Evolutionary conservation across 768 basidiomycete genomes (phyloP).

Genomic region (Lactarius sp.): DNA sequence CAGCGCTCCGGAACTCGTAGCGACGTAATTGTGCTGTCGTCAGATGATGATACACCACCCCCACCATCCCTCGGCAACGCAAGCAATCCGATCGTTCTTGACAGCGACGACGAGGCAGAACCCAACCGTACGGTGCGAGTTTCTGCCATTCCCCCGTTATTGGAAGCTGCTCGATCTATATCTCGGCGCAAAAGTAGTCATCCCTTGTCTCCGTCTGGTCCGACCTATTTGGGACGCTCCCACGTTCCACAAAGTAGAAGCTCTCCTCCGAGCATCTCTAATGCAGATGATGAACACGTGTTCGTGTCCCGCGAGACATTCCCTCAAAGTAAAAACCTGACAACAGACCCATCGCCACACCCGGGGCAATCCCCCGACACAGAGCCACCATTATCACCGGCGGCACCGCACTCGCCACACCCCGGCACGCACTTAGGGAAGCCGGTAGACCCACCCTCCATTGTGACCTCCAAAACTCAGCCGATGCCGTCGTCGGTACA

Average conservation of each 20-base stretch:
- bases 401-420: not conserved
- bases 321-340: not conserved
- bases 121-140: not conserved
- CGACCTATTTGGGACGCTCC: not conserved
- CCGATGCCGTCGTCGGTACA: not conserved
- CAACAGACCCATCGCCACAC: not conserved
- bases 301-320: not conserved
- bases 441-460: not conserved
- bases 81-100: conserved; percentile 19
- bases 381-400: not conserved
- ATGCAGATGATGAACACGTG: not conserved
- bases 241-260: not conserved
- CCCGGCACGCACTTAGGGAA: not conserved
- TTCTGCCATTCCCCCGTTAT: not conserved
- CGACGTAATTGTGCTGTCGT: conserved; percentile 12
- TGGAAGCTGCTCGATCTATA: not conserved
- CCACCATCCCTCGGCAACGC: conserved; percentile 5
- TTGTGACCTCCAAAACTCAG: not conserved
- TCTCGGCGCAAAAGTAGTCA: not conserved
- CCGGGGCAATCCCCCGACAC: not conserved
- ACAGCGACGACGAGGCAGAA: conserved; percentile 15
- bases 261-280: not conserved
- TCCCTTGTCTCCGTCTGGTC: not conserved
- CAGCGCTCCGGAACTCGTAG: not conserved
- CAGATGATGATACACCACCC: conserved; percentile 9